A percentile compares a stretch with the other conserved stretches of the same genome.
Evolutionary conservation across 2,329 filamentous ascomycete genomes (phyloP).

Genomic region (Fusarium keratoplasticum): DNA sequence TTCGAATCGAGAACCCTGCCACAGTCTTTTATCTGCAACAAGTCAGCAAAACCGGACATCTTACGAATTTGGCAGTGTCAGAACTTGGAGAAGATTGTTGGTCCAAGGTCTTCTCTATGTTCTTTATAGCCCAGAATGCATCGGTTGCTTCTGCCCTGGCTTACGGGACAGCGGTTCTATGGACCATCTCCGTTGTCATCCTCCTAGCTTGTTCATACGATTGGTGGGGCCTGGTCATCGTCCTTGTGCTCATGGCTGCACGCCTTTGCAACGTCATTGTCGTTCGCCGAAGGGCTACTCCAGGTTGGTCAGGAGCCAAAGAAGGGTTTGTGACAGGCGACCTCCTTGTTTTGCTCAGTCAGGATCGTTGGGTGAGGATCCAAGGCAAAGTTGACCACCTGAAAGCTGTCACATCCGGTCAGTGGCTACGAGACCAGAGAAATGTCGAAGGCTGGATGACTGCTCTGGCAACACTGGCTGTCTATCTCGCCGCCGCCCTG

Average conservation of each 20-base stretch:
- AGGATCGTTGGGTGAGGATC: background rate
- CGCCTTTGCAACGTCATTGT: background rate
- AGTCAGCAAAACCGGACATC: background rate
- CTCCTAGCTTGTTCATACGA: background rate
- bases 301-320: background rate
- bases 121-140: background rate
- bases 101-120: background rate
- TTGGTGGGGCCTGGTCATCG: background rate
- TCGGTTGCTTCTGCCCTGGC: background rate
- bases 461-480: background rate
- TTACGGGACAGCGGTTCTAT: background rate
- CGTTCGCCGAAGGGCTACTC: background rate
- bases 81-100: background rate
- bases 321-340: background rate
- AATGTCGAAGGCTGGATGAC: background rate
- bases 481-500: background rate
- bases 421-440: background rate
- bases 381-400: background rate
- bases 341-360: background rate
- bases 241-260: background rate
- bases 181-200: background rate
- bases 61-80: background rate
- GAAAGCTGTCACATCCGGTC: background rate
- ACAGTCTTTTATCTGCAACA: background rate
- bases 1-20: background rate